Evolutionary conservation across 2,329 filamentous ascomycete genomes (phyloP).

Genomic region (Fusarium begoniae): DNA sequence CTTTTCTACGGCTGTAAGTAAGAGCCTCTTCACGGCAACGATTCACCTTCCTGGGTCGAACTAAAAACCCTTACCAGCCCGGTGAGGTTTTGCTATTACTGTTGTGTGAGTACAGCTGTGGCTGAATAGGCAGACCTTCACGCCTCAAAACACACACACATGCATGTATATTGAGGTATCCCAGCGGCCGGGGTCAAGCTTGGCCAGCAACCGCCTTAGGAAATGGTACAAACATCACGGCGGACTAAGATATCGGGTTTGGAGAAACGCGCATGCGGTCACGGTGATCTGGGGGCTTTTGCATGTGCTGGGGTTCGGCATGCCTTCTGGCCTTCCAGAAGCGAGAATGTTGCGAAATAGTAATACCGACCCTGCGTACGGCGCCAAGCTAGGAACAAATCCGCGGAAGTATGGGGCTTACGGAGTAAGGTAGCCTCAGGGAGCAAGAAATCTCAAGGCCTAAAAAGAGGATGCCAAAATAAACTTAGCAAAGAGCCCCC

Average conservation of each 20-base stretch:
- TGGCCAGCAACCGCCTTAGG: not conserved
- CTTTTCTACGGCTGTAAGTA: conserved; percentile 4
- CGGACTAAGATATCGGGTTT: not conserved
- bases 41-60: not conserved
- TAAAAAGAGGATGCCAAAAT: too few species aligned
- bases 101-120: not conserved
- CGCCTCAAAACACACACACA: not conserved
- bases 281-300: not conserved
- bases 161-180: not conserved
- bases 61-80: not conserved
- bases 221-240: not conserved
- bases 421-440: too few species aligned
- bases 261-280: not conserved
- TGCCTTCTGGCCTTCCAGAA: conserved; percentile 34
- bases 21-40: not conserved
- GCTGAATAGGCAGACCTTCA: not conserved
- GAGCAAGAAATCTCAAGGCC: too few species aligned
- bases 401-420: conserved; percentile 29
- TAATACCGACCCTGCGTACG: conserved; percentile 4
- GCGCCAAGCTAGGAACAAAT: conserved; percentile 29
- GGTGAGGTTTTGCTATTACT: not conserved
- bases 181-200: conserved; percentile 1
- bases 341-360: not conserved
- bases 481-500: too few species aligned
- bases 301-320: not conserved